Base-by-base conservation (phyloP, 768 basidiomycete species). In the Pulveroboletus sp. region DNA sequence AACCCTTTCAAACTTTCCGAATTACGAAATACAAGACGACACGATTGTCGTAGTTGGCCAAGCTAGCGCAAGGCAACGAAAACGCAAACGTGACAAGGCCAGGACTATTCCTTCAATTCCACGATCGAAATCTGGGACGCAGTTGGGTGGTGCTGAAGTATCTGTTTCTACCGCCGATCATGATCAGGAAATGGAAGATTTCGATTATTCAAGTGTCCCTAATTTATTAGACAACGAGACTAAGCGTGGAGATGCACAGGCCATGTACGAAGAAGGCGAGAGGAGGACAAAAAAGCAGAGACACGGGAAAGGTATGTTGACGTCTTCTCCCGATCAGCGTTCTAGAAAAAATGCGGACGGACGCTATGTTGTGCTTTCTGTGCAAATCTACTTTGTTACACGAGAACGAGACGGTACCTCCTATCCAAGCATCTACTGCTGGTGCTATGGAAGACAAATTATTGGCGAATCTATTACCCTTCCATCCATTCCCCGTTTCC, bases 11-110 rank as follows among this genome's bases (percentile, higher is more conserved):
- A 55, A 54, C 14, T 30, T 47, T 15, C 50, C 47, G 33, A 40
- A 36, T 27, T 39, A 52, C 24, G 36, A 61, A 31, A 64, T 63
- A 17, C 69, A 70, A 30, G 80, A 83, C 39, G 89, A 88, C 60
- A 72, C 79, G 1, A 83, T 92, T 46, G 79, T 90, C 6, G 76
- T 86, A 12, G 86, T 89, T 15, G 87, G 87, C 7, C 82, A 85
- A 60, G 62, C 72, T 17, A 72, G 76, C 46, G 73, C 77, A 62
- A 82, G 82, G 71, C 86, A 86, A 62, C 75, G 80, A 36, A 88
- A 87, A 64, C 74, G 83, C 53, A 65, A 55, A 50, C 53, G 59
- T 18, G 61, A 58, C 46, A 58, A 48, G 47, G 44, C 47, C 15
- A 61, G 50, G 49, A 52, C 57, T 32, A 49, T 21, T 7, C 9